Evolutionary conservation across 2,329 filamentous ascomycete species (phyloP), one percentile per base, ranked within the genome.

Genomic region (Trichothecium sympodiale): DNA sequence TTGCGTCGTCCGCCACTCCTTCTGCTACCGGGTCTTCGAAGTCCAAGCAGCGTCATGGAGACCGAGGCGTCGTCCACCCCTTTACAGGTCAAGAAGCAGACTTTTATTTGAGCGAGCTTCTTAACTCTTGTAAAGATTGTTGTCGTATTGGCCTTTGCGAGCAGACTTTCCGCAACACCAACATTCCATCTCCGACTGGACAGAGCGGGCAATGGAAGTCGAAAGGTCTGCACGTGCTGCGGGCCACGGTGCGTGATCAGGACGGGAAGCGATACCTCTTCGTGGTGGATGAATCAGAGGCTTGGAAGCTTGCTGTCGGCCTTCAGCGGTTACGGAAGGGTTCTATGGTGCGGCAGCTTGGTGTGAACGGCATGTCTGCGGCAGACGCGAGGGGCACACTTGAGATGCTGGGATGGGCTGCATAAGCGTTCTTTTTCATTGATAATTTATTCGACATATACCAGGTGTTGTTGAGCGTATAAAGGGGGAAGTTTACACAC

Each of bases 211-310:
- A 70, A 45, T 69, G 64, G 63, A 71, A 65, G 53, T 54, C 57
- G 38, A 70, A 65, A 43, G 71, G 72, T 35, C 53, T 77, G 35
- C 78, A 82, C 51, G 54, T 83, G 8, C 56, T 83, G 38, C 69
- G 77, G 34, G 77, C 76, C 16, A 77, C 69, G 12, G 65, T 81
- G 39, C 62, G 74, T 37, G 77, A 83, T 48, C 73, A 78, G 44
- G 77, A 80, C 41, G 74, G 74, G 30, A 79, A 78, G 57, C 66
- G 75, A 26, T 80, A 74, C 48, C 54, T 82, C 26, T 81, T 82
- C 49, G 66, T 82, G 8, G 57, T 82, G 25, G 62, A 66, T 29
- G 75, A 81, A 49, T 67, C 74, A 41, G 77, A 83, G 52, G 69
- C 68, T 18, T 82, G 78, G 78, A 83, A 83, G 65, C 61, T 83